Evolutionary conservation across 2,329 filamentous ascomycete genomes (phyloP), one percentile per base, ranked within the genome.

Genomic region (Leptographium procerum): DNA sequence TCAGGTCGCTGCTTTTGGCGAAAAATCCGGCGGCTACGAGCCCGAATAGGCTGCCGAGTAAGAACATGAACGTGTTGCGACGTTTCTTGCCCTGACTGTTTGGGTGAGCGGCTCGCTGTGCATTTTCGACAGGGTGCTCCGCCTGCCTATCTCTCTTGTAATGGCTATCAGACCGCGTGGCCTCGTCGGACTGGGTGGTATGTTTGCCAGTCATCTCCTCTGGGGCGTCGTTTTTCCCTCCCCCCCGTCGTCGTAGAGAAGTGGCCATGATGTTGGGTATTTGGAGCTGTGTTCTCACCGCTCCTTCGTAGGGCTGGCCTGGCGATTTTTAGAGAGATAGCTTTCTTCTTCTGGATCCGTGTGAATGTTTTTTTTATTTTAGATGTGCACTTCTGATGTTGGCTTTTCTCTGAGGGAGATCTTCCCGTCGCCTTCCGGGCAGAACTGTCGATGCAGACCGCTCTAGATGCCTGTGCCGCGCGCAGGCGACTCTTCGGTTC

Each of bases 11-110:
- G 70, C 81, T 88, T 64, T 87, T 87, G 33, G 91, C 92, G 65
- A 99, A 94, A 71, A 96, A 91, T 33, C 91, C 86, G 1, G 94
- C 94, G 2, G 86, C 79, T n/a, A 95, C 75, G 58, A 99, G 81
- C 14, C 94, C 94, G 66, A 94, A 92, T n/a, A 99, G 67, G 47
- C 91, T 89, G 34, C 94, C 94, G 24, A 99, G 77, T 11, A 86
- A 75, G 71, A 99, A 97, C 31, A 96, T 88, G 67, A 95, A 83
- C 2, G 86, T 85, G 71, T 84, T 88, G 62, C 86, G 84, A 65
- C 89, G 83, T 73, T 92, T 95, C 62, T 82, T 81, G 4, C 62
- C 60, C 13, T 47, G 34, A 19, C 4, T 33, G 28, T 52, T 24
- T 3, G 48, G 45, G n/a, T 48, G 26, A 6, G 19, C 28, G 6